Conservation (phyloP, 2,329 filamentous ascomycete genomes). For the Pyrenochaeta sp. region DNA sequence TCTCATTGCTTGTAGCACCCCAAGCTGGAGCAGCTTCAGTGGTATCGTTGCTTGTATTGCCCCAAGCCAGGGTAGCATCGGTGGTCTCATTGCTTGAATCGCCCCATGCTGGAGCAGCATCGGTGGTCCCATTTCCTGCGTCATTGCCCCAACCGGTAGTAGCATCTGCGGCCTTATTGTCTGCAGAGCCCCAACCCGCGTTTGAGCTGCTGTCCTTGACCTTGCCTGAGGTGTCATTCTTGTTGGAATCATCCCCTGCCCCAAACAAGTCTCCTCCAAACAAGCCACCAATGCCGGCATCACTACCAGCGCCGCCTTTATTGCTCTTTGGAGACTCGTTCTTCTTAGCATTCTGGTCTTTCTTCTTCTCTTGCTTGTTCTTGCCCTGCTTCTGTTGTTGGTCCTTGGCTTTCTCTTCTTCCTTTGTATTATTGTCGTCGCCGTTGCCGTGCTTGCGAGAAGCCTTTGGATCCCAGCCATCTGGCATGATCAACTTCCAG, state of each 20-base stretch:
- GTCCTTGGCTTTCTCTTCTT: conserved; percentile 24
- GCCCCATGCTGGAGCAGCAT: conserved; percentile 2
- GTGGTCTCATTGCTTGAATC: not conserved
- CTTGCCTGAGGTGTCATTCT: too few species aligned
- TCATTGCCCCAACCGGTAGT: not conserved
- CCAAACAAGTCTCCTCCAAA: too few species aligned
- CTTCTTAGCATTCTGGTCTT: conserved; percentile 6
- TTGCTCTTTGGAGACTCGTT: too few species aligned
- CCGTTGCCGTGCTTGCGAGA: conserved; percentile 22
- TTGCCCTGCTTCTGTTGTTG: conserved; percentile 16
- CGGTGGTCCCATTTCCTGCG: not conserved
- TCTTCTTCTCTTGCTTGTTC: conserved; percentile 12
- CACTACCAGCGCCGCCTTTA: not conserved
- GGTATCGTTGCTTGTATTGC: conserved; percentile 1
- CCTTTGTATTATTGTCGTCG: conserved; percentile 14
- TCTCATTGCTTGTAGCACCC: not conserved
- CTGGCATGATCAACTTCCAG: conserved; percentile 48
- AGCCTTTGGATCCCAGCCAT: conserved; percentile 21
- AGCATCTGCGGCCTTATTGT: not conserved
- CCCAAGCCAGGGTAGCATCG: not conserved
- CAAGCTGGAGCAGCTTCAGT: not conserved
- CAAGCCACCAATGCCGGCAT: not conserved
- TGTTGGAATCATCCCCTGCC: too few species aligned
- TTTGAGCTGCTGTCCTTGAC: too few species aligned
- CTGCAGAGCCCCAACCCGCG: not conserved